Evolutionary conservation across 2,329 filamentous ascomycete species (phyloP).

Genomic region (Neofusicoccum umdonicola): DNA sequence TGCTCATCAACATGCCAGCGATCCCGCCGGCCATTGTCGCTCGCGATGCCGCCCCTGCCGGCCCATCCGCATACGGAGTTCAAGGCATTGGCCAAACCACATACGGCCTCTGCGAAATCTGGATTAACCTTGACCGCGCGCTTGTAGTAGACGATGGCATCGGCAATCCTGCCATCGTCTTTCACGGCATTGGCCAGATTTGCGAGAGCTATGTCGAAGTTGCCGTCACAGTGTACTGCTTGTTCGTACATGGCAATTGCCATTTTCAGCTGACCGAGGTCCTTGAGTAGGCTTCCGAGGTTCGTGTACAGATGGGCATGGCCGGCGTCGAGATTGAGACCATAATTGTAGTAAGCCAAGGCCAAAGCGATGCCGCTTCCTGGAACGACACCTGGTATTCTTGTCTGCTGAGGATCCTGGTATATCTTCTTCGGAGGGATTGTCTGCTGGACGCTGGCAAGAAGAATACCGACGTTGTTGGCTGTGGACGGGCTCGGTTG

Average conservation of each 20-base stretch:
- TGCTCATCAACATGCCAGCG: conserved; percentile 89
- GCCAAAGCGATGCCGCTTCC: conserved; percentile 87
- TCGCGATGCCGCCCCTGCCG: conserved; percentile 79
- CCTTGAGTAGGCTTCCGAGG: conserved; percentile 88
- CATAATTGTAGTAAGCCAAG: conserved; percentile 93
- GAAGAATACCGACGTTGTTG: conserved; percentile 94
- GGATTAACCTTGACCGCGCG: conserved; percentile 89
- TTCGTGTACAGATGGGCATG: conserved; percentile 98
- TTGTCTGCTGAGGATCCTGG: conserved; percentile 33
- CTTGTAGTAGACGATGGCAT: conserved; percentile 89
- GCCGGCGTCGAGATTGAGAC: conserved; percentile 76
- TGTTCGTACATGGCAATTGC: conserved; percentile 98
- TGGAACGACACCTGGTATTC: conserved; percentile 74
- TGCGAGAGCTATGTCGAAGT: conserved; percentile 93
- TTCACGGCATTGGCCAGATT: conserved; percentile 98
- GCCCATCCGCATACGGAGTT: conserved; percentile 97
- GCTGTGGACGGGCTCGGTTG: conserved; percentile 96
- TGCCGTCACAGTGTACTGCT: conserved; percentile 86
- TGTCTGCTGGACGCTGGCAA: conserved; percentile 87
- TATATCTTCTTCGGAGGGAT: conserved; percentile 40
- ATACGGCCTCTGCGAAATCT: conserved; percentile 94
- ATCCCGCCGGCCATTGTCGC: conserved; percentile 72
- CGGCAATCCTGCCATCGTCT: conserved; percentile 86
- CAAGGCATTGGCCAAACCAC: conserved; percentile 87
- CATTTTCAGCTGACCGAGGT: conserved; percentile 86